A percentile compares a stretch with the other conserved stretches of the same genome.
phyloP scores from a whole-genome alignment of 306 rosid genomes.

The Vigna radiata region DNA sequence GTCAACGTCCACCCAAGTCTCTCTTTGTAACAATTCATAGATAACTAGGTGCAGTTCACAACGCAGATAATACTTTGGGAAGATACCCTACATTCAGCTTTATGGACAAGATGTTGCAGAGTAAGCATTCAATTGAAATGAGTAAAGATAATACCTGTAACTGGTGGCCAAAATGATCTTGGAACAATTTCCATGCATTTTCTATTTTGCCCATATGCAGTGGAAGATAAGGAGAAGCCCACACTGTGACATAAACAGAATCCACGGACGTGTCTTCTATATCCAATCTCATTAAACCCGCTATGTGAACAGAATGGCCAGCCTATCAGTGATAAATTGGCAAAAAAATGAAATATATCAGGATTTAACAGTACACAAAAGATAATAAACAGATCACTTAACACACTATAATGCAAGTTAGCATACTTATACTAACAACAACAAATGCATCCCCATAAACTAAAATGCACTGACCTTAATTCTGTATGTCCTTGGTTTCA shows the following conservation, averaged over 20 bases:
- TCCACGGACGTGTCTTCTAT: conserved; percentile 72
- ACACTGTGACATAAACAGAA: conserved; percentile 77
- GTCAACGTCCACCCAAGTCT: too few species aligned
- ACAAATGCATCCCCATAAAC: conserved; percentile 30
- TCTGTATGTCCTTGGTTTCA: conserved; percentile 93
- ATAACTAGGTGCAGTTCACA: conserved; percentile 17
- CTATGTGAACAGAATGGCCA: conserved; percentile 86
- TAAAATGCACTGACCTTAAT: conserved; percentile 68
- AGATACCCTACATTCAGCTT: neutral
- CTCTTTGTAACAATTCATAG: conserved; percentile 20
- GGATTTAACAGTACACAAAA: conserved; percentile 6
- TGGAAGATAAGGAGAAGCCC: conserved; percentile 94
- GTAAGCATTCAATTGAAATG: conserved; percentile 27
- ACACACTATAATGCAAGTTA: neutral
- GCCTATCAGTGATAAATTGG: conserved; percentile 57
- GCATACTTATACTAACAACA: neutral
- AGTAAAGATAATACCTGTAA: conserved; percentile 72
- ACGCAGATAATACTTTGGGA: conserved; percentile 20
- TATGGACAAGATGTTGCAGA: conserved; percentile 9
- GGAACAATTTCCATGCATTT: conserved; percentile 65
- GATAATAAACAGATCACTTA: neutral
- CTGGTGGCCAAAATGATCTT: conserved; percentile 86
- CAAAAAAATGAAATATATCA: conserved; percentile 12
- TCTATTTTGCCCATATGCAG: conserved; percentile 93
- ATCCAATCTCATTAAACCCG: conserved; percentile 94